Conservation (phyloP, 2,329 filamentous ascomycete species). For the Fusarium metavorans region DNA sequence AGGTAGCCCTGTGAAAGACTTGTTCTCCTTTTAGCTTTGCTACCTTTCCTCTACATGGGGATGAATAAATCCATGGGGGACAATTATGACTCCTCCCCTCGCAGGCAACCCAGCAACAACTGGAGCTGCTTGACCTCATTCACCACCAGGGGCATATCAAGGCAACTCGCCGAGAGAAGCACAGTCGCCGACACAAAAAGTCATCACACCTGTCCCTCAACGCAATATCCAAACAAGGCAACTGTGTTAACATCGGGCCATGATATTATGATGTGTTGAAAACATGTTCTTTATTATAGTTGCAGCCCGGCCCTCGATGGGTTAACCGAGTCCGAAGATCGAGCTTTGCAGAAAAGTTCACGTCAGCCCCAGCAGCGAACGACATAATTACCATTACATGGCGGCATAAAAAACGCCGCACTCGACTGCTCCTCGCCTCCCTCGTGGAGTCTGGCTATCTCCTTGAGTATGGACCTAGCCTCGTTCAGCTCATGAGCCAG, state of each 20-base stretch:
- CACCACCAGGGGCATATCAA: background rate
- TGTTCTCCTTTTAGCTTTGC: too few species aligned
- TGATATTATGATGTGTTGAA: too few species aligned
- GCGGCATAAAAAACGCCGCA: background rate
- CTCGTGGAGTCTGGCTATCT: conserved; percentile 44
- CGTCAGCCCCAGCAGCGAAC: background rate
- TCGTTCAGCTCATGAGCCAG: conserved; percentile 39
- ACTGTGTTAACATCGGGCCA: too few species aligned
- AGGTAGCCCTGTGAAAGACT: background rate
- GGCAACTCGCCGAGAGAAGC: background rate
- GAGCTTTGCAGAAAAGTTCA: background rate
- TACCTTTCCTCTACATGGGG: too few species aligned
- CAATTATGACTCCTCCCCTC: background rate
- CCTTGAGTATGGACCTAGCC: conserved; percentile 32
- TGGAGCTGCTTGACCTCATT: background rate
- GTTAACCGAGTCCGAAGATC: too few species aligned
- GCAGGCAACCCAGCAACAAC: background rate
- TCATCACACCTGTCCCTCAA: background rate
- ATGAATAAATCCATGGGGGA: background rate
- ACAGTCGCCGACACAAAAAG: background rate
- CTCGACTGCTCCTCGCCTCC: conserved; percentile 32
- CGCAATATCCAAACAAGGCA: background rate
- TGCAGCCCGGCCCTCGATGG: too few species aligned
- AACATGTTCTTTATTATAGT: too few species aligned
- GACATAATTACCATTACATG: background rate